phyloP scores from a whole-genome alignment of 2,329 filamentous ascomycete species.

The Ambrosiella cleistominuta region DNA sequence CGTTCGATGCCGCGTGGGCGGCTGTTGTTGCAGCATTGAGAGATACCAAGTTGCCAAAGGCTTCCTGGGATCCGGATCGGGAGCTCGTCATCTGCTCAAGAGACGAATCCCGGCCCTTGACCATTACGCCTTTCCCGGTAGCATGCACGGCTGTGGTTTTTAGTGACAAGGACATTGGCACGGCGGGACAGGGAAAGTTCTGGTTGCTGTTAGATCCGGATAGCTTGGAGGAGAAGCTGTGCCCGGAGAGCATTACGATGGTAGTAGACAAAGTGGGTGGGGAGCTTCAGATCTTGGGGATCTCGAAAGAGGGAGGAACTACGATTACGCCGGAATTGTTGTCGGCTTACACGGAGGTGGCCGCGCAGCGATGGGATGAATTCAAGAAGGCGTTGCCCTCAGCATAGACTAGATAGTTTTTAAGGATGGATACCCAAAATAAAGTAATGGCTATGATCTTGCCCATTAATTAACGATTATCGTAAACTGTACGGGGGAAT shows the following conservation, averaged over 20 bases:
- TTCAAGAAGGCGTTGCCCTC: conserved; percentile 21
- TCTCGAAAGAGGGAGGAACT: conserved; percentile 74
- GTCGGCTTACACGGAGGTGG: conserved; percentile 12
- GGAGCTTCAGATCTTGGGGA: conserved; percentile 41
- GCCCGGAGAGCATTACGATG: conserved; percentile 65
- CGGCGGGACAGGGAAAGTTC: conserved; percentile 24
- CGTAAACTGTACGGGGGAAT: too few species aligned
- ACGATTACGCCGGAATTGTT: conserved; percentile 42
- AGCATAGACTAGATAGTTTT: neutral
- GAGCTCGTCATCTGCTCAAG: conserved; percentile 62
- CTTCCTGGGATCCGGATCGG: conserved; percentile 68
- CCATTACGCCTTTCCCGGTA: conserved; percentile 50
- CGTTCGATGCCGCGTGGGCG: conserved; percentile 82
- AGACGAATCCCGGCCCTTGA: conserved; percentile 36
- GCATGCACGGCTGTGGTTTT: conserved; percentile 68
- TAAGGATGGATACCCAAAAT: conserved; percentile 6
- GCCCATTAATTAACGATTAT: neutral
- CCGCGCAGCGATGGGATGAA: conserved; percentile 14
- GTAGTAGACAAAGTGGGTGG: conserved; percentile 50
- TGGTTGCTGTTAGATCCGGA: conserved; percentile 85
- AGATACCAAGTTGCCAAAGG: conserved; percentile 59
- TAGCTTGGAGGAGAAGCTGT: conserved; percentile 71
- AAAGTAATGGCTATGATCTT: neutral
- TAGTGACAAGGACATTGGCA: conserved; percentile 27
- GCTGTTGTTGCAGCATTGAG: conserved; percentile 64